These are phyloP conservation scores for Oenanthe javanica DNA, from an alignment of 140 eudicot species.

Conservation along the genomic window DNA sequence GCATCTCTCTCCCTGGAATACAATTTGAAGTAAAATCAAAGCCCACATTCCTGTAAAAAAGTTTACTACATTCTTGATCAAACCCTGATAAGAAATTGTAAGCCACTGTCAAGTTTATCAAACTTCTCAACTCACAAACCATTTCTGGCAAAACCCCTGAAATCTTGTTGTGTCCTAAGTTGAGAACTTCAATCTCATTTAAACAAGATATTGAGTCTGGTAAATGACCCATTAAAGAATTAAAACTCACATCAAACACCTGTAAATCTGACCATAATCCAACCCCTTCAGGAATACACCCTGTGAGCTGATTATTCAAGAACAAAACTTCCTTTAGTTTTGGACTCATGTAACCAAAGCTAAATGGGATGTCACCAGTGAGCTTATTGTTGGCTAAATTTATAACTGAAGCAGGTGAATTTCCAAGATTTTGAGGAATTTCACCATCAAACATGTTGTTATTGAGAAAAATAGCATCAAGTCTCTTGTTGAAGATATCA, in stretches of 20 bases:
- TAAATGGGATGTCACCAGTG: constrained; percentile 60
- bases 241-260: constrained; percentile 72
- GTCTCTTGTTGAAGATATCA: constrained; percentile 53
- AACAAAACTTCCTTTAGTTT: constrained; percentile 67
- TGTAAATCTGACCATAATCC: constrained; percentile 80
- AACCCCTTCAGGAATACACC: constrained; percentile 85
- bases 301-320: constrained; percentile 74
- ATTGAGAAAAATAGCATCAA: constrained; percentile 84
- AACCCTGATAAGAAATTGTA: constrained; percentile 91
- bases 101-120: constrained; percentile 66
- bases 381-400: constrained; percentile 76
- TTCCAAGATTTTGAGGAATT: constrained; percentile 64
- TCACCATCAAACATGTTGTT: constrained; percentile 57
- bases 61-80: constrained; percentile 46
- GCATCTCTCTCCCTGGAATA: constrained; percentile 72
- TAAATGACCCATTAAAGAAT: constrained; percentile 82
- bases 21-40: constrained; percentile 82
- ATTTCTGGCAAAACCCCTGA: constrained; percentile 82
- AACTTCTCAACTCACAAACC: constrained; percentile 60
- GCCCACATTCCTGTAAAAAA: constrained; percentile 53
- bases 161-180: constrained; percentile 69
- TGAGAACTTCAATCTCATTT: constrained; percentile 60
- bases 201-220: constrained; percentile 86
- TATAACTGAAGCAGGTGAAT: constrained; percentile 86
- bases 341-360: constrained; percentile 57